These are phyloP conservation scores for Colletotrichum lupini DNA, from an alignment of 2,329 filamentous ascomycete genomes.

Conservation along the genomic window DNA sequence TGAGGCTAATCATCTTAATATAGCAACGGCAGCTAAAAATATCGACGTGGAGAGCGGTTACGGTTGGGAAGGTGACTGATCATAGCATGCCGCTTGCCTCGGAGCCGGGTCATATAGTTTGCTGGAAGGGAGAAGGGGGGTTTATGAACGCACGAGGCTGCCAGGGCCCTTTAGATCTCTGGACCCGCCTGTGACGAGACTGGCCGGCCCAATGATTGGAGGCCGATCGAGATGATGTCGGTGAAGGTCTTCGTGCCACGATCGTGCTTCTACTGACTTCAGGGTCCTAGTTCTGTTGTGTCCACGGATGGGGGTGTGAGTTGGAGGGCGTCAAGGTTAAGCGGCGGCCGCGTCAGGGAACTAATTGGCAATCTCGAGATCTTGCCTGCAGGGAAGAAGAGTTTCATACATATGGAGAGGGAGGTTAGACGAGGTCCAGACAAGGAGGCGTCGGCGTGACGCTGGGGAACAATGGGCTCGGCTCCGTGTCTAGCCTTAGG, in stretches of 20 bases:
- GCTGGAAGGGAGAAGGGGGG: background rate
- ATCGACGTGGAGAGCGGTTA: constrained; percentile 35
- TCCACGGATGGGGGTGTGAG: constrained; percentile 24
- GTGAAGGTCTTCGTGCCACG: constrained; percentile 21
- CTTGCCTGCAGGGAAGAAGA: constrained; percentile 3
- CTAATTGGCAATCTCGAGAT: constrained; percentile 23
- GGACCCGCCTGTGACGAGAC: constrained; percentile 2
- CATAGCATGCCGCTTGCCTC: background rate
- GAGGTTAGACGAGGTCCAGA: background rate
- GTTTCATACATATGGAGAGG: background rate
- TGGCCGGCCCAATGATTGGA: background rate
- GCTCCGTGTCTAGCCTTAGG: background rate
- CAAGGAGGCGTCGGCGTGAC: constrained; percentile 24
- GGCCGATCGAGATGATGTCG: constrained; percentile 4
- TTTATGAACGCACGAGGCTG: background rate
- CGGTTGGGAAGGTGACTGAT: constrained; percentile 9
- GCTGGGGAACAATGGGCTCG: background rate
- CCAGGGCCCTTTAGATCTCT: constrained; percentile 1
- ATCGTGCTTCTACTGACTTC: constrained; percentile 1
- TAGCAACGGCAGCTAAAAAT: constrained; percentile 51
- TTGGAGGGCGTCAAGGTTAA: constrained; percentile 19
- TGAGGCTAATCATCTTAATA: constrained; percentile 49
- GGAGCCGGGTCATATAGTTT: background rate
- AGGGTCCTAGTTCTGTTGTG: constrained; percentile 12
- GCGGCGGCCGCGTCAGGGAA: background rate